Evolutionary conservation across 2,329 filamentous ascomycete species (phyloP), one percentile per base, ranked within the genome.

Genomic region (Sarocladium brachiariae): DNA sequence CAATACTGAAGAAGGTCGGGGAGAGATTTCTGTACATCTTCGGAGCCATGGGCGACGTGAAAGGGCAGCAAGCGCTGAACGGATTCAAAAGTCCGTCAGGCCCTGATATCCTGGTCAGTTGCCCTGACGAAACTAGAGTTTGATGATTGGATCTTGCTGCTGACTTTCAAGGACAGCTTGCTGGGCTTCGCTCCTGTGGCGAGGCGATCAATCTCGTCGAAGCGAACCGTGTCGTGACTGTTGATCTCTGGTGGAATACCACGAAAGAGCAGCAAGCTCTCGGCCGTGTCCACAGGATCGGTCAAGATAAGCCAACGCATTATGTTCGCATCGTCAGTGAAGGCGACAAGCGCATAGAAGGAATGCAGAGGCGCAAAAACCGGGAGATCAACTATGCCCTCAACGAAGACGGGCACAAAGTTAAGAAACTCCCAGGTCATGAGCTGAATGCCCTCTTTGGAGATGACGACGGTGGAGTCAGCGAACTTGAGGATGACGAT

Each of bases 221-320:
- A 2, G 73, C 72, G 1, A 80, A 78, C 45, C 71, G 77, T 3
- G 74, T 80, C 19, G 78, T 83, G 18, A 64, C 77, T 0, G 49
- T 78, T 0, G 78, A 83, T 27, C 64, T 70, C 0, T 83, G 78
- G 77, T 89, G 80, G 80, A 87, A 88, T 51, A 63, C 64, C 1
- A 69, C 74, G 0, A 63, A 72, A 0, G 83, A 89, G 56, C 67
- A 80, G n/a, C 86, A 89, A 57, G 83, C 78, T 0, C 74, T 75
- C 34, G 68, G 68, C 1, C 76, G 86, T 0, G 77, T 88, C 0
- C 78, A 77, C 56, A 74, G 86, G 4, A 80, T 83, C 2, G 84
- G 84, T 0, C 87, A 92, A 55, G 54, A 59, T 0, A 77, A 83
- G 37, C 67, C 78, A 30, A 83, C 83, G 0, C 68, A 78, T 10